Percentiles rank a stretch among this genome's conserved stretches.
phyloP scores from a whole-genome alignment of 257 asterid species.

The Nicotiana sylvestris region DNA sequence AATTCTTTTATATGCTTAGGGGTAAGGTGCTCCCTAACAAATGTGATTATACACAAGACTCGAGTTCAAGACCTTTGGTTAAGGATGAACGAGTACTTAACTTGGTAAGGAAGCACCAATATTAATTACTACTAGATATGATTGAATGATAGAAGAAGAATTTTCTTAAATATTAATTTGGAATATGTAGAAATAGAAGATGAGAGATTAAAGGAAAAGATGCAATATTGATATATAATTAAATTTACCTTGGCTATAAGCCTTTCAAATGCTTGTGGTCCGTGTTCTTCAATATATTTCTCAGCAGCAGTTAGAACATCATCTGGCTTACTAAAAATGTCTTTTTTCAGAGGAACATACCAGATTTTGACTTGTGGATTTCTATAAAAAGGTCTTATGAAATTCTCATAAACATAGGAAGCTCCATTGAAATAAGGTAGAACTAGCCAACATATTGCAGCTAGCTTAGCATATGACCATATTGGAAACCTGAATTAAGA shows the following conservation, averaged over 20 bases:
- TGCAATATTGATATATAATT: neutral
- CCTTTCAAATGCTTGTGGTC: constrained; percentile 84
- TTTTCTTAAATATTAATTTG: neutral
- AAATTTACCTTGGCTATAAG: constrained; percentile 62
- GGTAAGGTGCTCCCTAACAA: no score
- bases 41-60: no score
- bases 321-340: constrained; percentile 63
- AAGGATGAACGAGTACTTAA: no score
- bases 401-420: constrained; percentile 65
- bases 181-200: neutral
- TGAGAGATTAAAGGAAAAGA: neutral
- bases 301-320: constrained; percentile 78
- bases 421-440: constrained; percentile 90
- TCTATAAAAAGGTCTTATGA: constrained; percentile 73
- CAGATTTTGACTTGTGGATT: constrained; percentile 71
- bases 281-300: constrained; percentile 67
- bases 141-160: no score
- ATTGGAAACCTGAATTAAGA: constrained; percentile 58
- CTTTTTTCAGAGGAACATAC: constrained; percentile 63
- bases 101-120: neutral
- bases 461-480: constrained; percentile 75
- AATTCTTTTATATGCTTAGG: neutral
- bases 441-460: constrained; percentile 79
- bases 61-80: no score
- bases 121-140: no score